These are phyloP conservation scores for Monosporascus sp. DNA, from an alignment of 2,329 filamentous ascomycete species.

Conservation along the genomic window DNA sequence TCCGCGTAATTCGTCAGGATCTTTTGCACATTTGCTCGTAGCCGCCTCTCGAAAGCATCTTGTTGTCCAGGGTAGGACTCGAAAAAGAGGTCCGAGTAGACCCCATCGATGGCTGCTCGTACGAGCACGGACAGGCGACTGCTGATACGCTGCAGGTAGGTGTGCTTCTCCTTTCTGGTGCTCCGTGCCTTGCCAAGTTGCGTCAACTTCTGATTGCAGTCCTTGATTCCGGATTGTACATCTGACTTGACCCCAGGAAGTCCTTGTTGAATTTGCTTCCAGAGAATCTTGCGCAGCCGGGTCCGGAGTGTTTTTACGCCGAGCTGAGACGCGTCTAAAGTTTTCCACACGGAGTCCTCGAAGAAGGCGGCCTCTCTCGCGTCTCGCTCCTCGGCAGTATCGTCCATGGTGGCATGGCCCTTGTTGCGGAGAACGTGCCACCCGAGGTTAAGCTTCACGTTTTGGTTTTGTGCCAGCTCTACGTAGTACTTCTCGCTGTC, in stretches of 20 bases:
- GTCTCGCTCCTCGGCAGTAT: constrained; percentile 25
- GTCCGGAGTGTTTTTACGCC: constrained; percentile 35
- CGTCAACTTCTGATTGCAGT: constrained; percentile 27
- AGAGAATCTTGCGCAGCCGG: constrained; percentile 36
- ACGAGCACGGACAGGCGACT: constrained; percentile 31
- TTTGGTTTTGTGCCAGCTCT: constrained; percentile 25
- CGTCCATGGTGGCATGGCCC: constrained; percentile 24
- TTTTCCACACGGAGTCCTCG: constrained; percentile 16
- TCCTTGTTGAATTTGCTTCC: constrained; percentile 26
- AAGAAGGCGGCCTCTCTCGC: constrained; percentile 31
- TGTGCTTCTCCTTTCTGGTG: constrained; percentile 36
- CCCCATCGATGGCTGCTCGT: constrained; percentile 36
- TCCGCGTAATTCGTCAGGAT: constrained; percentile 16
- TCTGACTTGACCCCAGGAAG: constrained; percentile 29
- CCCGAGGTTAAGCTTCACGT: constrained; percentile 28
- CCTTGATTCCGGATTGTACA: constrained; percentile 25
- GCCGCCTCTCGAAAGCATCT: constrained; percentile 19
- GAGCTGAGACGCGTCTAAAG: constrained; percentile 17
- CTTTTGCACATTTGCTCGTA: constrained; percentile 20
- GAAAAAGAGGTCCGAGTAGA: constrained; percentile 41
- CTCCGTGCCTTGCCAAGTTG: constrained; percentile 38
- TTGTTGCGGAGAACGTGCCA: constrained; percentile 37
- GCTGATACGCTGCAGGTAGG: constrained; percentile 36
- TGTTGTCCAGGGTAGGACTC: constrained; percentile 18
- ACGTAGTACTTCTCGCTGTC: constrained; percentile 23